Evolutionary conservation across 441 rosid genomes (phyloP), one percentile per base, ranked within the genome.

Genomic region (Eugenia klotzschiana): DNA sequence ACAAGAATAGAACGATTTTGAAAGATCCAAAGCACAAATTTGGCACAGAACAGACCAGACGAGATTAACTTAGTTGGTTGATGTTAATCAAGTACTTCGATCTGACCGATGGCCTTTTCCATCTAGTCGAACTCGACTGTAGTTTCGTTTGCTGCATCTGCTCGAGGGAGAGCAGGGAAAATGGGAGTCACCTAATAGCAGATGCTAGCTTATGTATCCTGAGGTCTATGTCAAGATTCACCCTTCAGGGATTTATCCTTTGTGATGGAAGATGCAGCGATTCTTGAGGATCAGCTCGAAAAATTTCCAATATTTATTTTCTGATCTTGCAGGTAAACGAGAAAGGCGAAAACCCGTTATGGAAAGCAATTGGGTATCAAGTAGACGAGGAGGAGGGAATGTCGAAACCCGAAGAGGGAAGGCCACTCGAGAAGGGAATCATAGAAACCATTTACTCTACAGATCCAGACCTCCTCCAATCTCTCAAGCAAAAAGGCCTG

Each of bases 361-460:
- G 99, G 98, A 90, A 94, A 87, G 96, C 96, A 0, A 90, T 96
- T 57, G 92, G 92, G 5, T 95, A 95, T 69, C 55, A 84, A 0
- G 89, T 81, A 51, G 90, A 88, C 26, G 87, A 87, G 4, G 72
- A 64, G 16, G 83, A 83, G 60, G 83, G 83, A 1, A 53, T 60
- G 53, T 23, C 85, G 5, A 80, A 79, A 26, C 29, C 77, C 3
- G 84, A 52, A 18, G 84, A 85, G 82, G 90, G 86, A 52, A 94
- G 94, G 86, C 97, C 93, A 25, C 97, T 96, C 3, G 89, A 93
- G 18, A 91, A 90, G 83, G 99, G 99, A 83, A 84, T 93, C 9
- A 80, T 95, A 10, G 98, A 96, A 86, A 91, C 96, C 0, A 82
- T 52, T 46, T 83, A 86, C 15, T 41, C 49, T 83, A 87, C 90